Base-by-base conservation (phyloP, 305 asterid genomes). In the Rubia balearica region DNA sequence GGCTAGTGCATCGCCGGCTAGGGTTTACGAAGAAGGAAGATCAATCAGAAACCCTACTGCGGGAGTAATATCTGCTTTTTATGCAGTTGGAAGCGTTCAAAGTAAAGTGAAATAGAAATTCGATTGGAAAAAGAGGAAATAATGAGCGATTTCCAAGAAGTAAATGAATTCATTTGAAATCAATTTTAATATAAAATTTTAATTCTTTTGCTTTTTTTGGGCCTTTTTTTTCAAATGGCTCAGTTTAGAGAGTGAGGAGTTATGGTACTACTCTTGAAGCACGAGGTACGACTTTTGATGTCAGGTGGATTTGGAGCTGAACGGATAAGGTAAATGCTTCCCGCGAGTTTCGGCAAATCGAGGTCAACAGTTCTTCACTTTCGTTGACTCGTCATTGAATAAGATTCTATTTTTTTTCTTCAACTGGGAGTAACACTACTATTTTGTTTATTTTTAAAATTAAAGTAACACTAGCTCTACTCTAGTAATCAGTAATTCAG, bases 41-140 rank as follows among this genome's bases (percentile, higher is more conserved):
- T 75, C 77, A 43, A 84, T 73, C 63, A 67, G 83, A 81, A 83
- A 85, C 96, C 90, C 96, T 81, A 82, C 75, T 42, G 43, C 11
- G 69, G 27, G 45, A 65, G 27, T 19, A 65, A 51, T 51, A 56
- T 63, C 30, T 45, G 9, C 73, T 56, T 16, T 71, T 14, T 2
- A 63, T 55, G 45, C 40, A 13, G 21, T 65, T 17, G 30, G 41
- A 12, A 57, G 42, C 40, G 13, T 36, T 22, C 10, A 59, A 59
- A 64, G 27, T 22, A 60, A 60, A 60, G 38, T 22, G 27, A 14
- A 30, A 33, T 10, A 10, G 19, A 61, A 24, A 30, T 30, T 43
- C n/a, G 51, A 40, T 41, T 38, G 22, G 51, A 22, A 11, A 11
- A 61, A 22, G 61, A 21, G 5, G 51, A 0, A 0, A 38, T 16